These are phyloP conservation scores for Albizia julibrissin DNA, from an alignment of 306 rosid genomes.

Conservation along the genomic window DNA sequence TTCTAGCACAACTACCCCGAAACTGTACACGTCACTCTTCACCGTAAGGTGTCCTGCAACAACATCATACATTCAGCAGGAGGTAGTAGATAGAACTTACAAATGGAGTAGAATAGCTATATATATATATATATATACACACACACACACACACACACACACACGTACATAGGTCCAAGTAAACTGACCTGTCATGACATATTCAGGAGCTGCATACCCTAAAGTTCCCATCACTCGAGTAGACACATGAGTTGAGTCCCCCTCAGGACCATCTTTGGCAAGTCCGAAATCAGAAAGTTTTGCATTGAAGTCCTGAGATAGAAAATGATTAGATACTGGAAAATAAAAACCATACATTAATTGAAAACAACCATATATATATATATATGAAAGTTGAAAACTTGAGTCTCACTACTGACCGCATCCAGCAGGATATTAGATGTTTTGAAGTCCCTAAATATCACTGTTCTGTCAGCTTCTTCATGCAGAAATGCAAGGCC, in stretches of 20 bases:
- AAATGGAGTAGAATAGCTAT: neutral
- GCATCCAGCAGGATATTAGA: slow-evolving; percentile 60
- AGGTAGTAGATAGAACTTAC: neutral
- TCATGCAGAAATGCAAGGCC: slow-evolving; percentile 77
- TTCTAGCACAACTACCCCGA: slow-evolving; percentile 73
- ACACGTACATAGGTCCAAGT: neutral
- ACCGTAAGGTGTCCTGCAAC: slow-evolving; percentile 59
- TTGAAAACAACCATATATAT: neutral
- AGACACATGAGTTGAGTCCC: slow-evolving; percentile 60
- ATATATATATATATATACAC: too few relatives aligned
- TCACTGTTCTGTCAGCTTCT: slow-evolving; percentile 54
- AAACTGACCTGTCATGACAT: slow-evolving; percentile 65
- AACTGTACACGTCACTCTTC: slow-evolving; percentile 73
- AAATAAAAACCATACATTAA: neutral
- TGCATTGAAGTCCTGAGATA: slow-evolving; percentile 57
- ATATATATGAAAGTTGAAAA: neutral
- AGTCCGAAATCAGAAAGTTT: slow-evolving; percentile 79
- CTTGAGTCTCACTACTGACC: slow-evolving; percentile 37
- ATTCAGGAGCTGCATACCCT: slow-evolving; percentile 75
- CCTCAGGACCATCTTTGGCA: slow-evolving; percentile 64
- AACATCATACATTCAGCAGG: neutral
- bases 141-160: too few relatives aligned
- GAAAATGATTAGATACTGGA: neutral
- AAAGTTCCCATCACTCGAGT: slow-evolving; percentile 64
- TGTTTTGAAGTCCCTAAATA: slow-evolving; percentile 70